Evolutionary conservation across 2,329 filamentous ascomycete genomes (phyloP).

Genomic region (Fusarium buxicola): DNA sequence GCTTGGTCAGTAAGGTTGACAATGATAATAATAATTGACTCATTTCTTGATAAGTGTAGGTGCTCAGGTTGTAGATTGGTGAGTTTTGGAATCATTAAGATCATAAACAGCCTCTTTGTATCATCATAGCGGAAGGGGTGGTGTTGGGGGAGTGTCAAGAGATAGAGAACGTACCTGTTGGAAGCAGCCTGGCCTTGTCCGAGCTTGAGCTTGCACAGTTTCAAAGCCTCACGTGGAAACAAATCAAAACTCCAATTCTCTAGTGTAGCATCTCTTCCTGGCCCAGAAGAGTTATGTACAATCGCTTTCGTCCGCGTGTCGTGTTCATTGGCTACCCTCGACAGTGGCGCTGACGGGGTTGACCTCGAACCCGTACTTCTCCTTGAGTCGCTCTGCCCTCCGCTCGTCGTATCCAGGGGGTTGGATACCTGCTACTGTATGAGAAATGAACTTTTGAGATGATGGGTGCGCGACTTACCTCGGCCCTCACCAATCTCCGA

Average conservation of each 20-base stretch:
- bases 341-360: slow-evolving; percentile 69
- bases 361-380: slow-evolving; percentile 89
- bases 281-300: slow-evolving; percentile 55
- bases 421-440: slow-evolving; percentile 72
- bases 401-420: slow-evolving; percentile 87
- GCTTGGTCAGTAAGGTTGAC: slow-evolving; percentile 11
- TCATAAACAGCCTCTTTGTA: slow-evolving; percentile 60
- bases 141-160: slow-evolving; percentile 1
- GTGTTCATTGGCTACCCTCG: slow-evolving; percentile 56
- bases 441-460: slow-evolving; percentile 22
- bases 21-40: slow-evolving; percentile 1
- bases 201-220: slow-evolving; percentile 40
- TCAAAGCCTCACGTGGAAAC: slow-evolving; percentile 45
- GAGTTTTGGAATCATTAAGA: slow-evolving; percentile 51
- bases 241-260: slow-evolving; percentile 55
- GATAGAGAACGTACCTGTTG: slow-evolving; percentile 43
- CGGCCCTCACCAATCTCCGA: slow-evolving; percentile 86
- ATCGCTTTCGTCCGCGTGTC: slow-evolving; percentile 40
- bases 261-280: slow-evolving; percentile 53
- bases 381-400: slow-evolving; percentile 82
- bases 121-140: slow-evolving; percentile 49
- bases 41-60: background rate
- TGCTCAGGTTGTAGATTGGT: slow-evolving; percentile 44
- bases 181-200: slow-evolving; percentile 22
- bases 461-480: slow-evolving; percentile 65